Conservation (phyloP, 75 land plant species). For the Pseudotsuga menziesii region DNA sequence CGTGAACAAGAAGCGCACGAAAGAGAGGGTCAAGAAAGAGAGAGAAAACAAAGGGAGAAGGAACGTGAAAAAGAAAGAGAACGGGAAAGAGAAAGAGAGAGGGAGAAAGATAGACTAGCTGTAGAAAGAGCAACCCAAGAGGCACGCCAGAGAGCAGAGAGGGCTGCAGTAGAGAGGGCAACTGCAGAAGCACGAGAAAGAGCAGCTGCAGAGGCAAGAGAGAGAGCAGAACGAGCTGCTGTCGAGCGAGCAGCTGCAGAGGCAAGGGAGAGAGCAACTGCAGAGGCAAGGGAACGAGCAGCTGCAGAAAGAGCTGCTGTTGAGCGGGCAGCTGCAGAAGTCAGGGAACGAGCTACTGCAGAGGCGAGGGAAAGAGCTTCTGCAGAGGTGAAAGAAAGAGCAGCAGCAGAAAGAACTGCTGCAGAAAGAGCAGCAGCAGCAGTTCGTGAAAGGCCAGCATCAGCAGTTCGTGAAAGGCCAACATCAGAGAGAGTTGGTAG, state of each 20-base stretch:
- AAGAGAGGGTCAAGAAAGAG: conserved; percentile 13
- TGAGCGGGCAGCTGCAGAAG: conserved; percentile 59
- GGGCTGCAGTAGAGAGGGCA: conserved; percentile 31
- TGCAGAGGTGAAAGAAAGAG: conserved; percentile 39
- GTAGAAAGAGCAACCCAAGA: conserved; percentile 52
- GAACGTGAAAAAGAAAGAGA: conserved; percentile 40
- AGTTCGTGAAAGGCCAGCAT: conserved; percentile 31
- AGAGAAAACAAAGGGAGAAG: conserved; percentile 9
- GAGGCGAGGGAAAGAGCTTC: conserved; percentile 57
- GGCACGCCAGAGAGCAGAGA: conserved; percentile 56
- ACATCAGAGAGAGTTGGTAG: conserved; percentile 26
- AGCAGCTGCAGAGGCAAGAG: conserved; percentile 48
- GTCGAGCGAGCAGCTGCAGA: conserved; percentile 71
- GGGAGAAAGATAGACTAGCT: conserved; percentile 25
- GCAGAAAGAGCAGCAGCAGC: conserved; percentile 24
- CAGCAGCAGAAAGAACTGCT: conserved; percentile 30
- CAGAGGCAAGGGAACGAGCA: conserved; percentile 61
- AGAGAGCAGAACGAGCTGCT: conserved; percentile 64
- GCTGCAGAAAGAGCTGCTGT: conserved; percentile 42
- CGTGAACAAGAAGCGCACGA: conserved; percentile 43
- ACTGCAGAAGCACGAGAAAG: conserved; percentile 59
- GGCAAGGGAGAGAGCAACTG: conserved; percentile 48
- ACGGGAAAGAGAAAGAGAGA: conserved; percentile 34
- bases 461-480: conserved; percentile 36
- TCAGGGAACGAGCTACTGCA: conserved; percentile 50